These are phyloP conservation scores for Chaetomium globosum DNA, from an alignment of 2,329 filamentous ascomycete species.

Conservation along the genomic window DNA sequence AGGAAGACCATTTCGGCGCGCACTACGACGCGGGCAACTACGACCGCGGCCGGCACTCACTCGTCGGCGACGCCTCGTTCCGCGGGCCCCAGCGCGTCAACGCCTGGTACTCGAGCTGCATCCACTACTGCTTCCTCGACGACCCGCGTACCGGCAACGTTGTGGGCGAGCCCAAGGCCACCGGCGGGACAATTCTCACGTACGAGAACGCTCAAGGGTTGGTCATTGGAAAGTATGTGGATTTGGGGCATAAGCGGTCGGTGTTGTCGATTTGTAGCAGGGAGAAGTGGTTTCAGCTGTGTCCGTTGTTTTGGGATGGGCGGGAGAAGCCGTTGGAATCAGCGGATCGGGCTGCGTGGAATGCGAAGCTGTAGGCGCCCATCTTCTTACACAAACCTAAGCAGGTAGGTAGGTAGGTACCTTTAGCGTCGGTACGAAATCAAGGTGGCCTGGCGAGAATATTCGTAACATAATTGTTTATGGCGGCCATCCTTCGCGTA, in stretches of 20 bases:
- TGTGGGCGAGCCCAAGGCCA: slow-evolving; percentile 71
- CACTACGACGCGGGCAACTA: slow-evolving; percentile 59
- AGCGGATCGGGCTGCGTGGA: slow-evolving; percentile 50
- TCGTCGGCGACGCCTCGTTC: slow-evolving; percentile 61
- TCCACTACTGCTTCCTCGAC: slow-evolving; percentile 64
- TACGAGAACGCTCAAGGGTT: slow-evolving; percentile 76
- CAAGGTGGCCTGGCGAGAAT: too few relatives aligned
- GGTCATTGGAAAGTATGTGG: slow-evolving; percentile 69
- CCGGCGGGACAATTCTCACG: slow-evolving; percentile 67
- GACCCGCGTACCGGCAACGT: slow-evolving; percentile 59
- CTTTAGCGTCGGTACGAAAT: too few relatives aligned
- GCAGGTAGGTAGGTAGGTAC: background rate
- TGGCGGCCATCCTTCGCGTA: too few relatives aligned
- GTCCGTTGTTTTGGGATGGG: slow-evolving; percentile 58
- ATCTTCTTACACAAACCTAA: too few relatives aligned
- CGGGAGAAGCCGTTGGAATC: slow-evolving; percentile 48
- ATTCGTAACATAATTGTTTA: too few relatives aligned
- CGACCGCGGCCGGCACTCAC: slow-evolving; percentile 60
- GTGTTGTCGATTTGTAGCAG: slow-evolving; percentile 65
- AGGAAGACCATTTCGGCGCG: slow-evolving; percentile 59
- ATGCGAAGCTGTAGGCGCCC: slow-evolving; percentile 49
- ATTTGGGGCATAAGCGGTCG: slow-evolving; percentile 71
- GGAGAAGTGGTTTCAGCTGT: slow-evolving; percentile 70
- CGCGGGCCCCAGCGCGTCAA: slow-evolving; percentile 61
- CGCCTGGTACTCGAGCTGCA: slow-evolving; percentile 63